Evolutionary conservation across 495 filamentous ascomycete species (phyloP).

Genomic region (Pyronema domesticum): DNA sequence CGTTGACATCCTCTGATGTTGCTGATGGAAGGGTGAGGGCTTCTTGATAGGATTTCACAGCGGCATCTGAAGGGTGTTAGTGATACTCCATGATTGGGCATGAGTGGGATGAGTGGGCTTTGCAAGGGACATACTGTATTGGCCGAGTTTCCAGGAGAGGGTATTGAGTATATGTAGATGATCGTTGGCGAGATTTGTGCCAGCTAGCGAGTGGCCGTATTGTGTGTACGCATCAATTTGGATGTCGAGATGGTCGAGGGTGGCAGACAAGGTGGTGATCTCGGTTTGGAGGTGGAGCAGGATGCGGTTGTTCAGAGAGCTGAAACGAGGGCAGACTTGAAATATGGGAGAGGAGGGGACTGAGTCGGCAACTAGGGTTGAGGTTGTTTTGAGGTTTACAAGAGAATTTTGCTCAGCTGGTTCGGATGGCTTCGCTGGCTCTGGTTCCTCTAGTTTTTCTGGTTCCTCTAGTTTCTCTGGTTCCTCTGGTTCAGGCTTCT

Average conservation of each 20-base stretch:
- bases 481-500: too few relatives aligned
- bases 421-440: neutral
- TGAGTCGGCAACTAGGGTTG: constrained; percentile 16
- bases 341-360: constrained; percentile 10
- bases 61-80: neutral
- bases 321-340: constrained; percentile 65
- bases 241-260: constrained; percentile 52
- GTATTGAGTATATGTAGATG: constrained; percentile 40
- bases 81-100: neutral
- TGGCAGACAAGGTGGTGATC: constrained; percentile 59
- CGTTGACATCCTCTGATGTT: neutral
- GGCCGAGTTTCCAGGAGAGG: constrained; percentile 55
- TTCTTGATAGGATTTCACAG: neutral
- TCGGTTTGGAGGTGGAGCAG: constrained; percentile 79
- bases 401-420: constrained; percentile 1
- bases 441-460: neutral
- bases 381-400: constrained; percentile 9
- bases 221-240: constrained; percentile 14
- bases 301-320: constrained; percentile 65
- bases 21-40: neutral
- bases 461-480: too few relatives aligned
- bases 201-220: too few relatives aligned
- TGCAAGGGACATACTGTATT: constrained; percentile 53
- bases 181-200: too few relatives aligned
- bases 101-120: neutral